These are phyloP conservation scores for Lichina pygmaea DNA, from an alignment of 495 filamentous ascomycete species.

Conservation along the genomic window DNA sequence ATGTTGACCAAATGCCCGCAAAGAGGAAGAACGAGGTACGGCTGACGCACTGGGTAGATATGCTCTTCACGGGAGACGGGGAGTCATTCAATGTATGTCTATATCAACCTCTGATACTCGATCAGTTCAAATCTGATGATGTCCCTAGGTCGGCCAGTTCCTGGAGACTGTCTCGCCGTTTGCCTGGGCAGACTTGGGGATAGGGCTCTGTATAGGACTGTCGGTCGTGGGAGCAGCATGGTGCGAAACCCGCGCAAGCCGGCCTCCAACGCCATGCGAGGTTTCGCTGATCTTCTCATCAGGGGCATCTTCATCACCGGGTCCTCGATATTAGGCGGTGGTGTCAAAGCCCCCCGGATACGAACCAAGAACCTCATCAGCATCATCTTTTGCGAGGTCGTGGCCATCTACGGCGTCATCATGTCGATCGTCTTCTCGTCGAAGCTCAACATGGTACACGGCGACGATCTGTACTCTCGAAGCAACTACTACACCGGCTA, in stretches of 20 bases:
- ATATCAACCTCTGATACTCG: too few relatives aligned
- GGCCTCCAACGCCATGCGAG: background rate
- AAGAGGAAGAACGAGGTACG: constrained; percentile 1
- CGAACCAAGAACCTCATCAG: constrained; percentile 98
- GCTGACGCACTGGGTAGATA: constrained; percentile 32
- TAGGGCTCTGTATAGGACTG: constrained; percentile 79
- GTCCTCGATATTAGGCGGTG: constrained; percentile 91
- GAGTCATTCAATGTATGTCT: constrained; percentile 79
- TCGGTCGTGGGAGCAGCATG: constrained; percentile 95
- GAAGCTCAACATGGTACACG: constrained; percentile 34
- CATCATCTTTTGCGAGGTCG: constrained; percentile 99
- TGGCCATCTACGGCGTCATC: constrained; percentile 98
- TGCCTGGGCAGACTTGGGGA: constrained; percentile 75
- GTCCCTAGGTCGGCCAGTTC: constrained; percentile 59
- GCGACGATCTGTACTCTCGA: constrained; percentile 27
- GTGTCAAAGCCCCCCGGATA: constrained; percentile 86
- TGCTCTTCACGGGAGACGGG: constrained; percentile 90
- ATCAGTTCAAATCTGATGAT: constrained; percentile 5
- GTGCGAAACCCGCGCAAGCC: constrained; percentile 21
- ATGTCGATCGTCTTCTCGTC: constrained; percentile 96
- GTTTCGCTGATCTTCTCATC: background rate
- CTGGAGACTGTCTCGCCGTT: constrained; percentile 85
- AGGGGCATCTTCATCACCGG: constrained; percentile 99
- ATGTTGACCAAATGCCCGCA: constrained; percentile 1
- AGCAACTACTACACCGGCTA: constrained; percentile 83